Percentiles rank a stretch among this genome's conserved stretches.
Evolutionary conservation across 2,329 filamentous ascomycete species (phyloP).

Genomic region (Lecanicillium sp.): DNA sequence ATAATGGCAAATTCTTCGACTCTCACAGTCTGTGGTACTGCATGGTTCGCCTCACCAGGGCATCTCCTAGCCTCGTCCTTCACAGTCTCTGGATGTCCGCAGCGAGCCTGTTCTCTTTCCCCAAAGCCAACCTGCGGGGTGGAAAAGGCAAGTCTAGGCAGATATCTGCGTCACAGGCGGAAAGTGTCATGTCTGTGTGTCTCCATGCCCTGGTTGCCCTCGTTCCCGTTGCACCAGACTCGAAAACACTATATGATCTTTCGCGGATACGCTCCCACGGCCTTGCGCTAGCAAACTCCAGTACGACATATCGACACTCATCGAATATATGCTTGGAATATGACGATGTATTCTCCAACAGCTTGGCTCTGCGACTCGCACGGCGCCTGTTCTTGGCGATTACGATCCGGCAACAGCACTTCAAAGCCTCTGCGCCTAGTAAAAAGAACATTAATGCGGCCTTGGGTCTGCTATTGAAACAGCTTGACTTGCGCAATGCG

Average conservation of each 20-base stretch:
- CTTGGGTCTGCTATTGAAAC: slow-evolving; percentile 42
- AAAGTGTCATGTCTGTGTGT: slow-evolving; percentile 52
- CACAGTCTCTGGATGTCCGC: slow-evolving; percentile 60
- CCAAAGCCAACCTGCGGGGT: slow-evolving; percentile 28
- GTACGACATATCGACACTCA: slow-evolving; percentile 40
- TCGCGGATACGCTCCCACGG: slow-evolving; percentile 54
- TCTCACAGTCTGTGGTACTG: slow-evolving; percentile 59
- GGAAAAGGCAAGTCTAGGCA: not conserved
- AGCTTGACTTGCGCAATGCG: slow-evolving; percentile 46
- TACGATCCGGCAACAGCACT: slow-evolving; percentile 44
- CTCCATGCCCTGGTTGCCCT: slow-evolving; percentile 57
- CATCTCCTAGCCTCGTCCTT: slow-evolving; percentile 52
- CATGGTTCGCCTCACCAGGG: slow-evolving; percentile 53
- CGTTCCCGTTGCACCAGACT: slow-evolving; percentile 44
- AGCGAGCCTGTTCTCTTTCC: slow-evolving; percentile 51
- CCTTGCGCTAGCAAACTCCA: slow-evolving; percentile 41
- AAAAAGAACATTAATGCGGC: slow-evolving; percentile 35
- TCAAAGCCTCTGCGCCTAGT: slow-evolving; percentile 36
- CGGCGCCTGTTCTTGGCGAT: slow-evolving; percentile 54
- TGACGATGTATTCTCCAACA: slow-evolving; percentile 57
- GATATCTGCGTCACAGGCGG: slow-evolving; percentile 39
- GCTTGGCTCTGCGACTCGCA: slow-evolving; percentile 53
- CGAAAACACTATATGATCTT: slow-evolving; percentile 49
- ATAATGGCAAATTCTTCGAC: slow-evolving; percentile 47
- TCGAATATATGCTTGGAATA: slow-evolving; percentile 50